Conservation (phyloP, 2,329 filamentous ascomycete species). For the Aspergillus neoniger region DNA sequence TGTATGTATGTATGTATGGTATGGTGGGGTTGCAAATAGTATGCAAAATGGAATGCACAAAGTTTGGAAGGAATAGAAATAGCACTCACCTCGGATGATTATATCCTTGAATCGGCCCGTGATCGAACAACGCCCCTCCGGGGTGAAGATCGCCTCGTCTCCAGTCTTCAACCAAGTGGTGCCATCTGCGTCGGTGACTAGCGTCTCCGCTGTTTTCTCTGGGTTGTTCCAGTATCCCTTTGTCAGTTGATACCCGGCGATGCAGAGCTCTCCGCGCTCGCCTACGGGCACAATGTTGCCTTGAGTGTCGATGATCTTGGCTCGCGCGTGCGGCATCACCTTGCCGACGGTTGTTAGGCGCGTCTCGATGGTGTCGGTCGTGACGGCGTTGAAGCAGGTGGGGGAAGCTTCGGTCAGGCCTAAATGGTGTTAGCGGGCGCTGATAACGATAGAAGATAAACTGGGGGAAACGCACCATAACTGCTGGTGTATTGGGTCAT, state of each 20-base stretch:
- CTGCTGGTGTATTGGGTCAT: slow-evolving; percentile 74
- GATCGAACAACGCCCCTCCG: slow-evolving; percentile 68
- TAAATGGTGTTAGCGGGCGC: slow-evolving; percentile 4
- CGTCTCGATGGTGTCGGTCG: slow-evolving; percentile 67
- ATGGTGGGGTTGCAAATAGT: neutral
- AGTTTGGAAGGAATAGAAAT: neutral
- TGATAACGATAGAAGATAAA: neutral
- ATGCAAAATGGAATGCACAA: neutral
- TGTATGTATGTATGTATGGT: slow-evolving; percentile 7
- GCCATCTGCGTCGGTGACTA: slow-evolving; percentile 63
- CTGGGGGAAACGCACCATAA: slow-evolving; percentile 45
- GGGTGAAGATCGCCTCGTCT: slow-evolving; percentile 56
- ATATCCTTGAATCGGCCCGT: slow-evolving; percentile 79
- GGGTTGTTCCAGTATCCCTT: slow-evolving; percentile 66
- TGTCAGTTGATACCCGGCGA: slow-evolving; percentile 73
- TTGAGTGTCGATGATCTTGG: slow-evolving; percentile 71
- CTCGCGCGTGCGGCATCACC: slow-evolving; percentile 71
- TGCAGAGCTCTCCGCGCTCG: slow-evolving; percentile 71
- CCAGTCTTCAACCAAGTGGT: slow-evolving; percentile 67
- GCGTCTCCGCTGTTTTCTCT: slow-evolving; percentile 72
- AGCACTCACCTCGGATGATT: slow-evolving; percentile 64
- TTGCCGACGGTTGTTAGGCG: slow-evolving; percentile 73
- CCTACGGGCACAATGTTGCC: slow-evolving; percentile 69
- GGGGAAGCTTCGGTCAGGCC: slow-evolving; percentile 76
- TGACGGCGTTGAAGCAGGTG: slow-evolving; percentile 79